Evolutionary conservation across 2,329 filamentous ascomycete species (phyloP), one percentile per base, ranked within the genome.

Genomic region (Aspergillus sp.): DNA sequence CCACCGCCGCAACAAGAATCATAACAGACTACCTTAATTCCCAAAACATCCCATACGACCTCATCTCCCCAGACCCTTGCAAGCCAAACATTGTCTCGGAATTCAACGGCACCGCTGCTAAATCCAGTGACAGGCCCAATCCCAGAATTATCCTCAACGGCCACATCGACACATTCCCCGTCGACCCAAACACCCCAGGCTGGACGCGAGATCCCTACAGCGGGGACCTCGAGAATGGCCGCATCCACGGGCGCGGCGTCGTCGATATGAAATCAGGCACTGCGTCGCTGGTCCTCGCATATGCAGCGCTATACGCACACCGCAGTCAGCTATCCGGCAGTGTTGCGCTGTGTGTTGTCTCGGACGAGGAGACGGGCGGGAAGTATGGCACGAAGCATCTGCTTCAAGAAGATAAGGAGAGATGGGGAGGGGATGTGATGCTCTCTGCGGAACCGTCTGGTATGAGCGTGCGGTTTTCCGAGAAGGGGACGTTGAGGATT

Each of bases 211-310:
- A 47, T 11, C 45, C 45, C 1, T 47, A 47, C 27, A n/a, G 6
- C 15, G 27, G 45, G 13, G 73, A 74, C 12, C 64, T 74, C 22
- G 64, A 73, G 7, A 66, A 70, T 20, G 66, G 68, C 7, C 64
- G 67, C 9, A 64, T 78, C 17, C 67, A 74, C 58, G 76, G 77
- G 2, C 65, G 75, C 19, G 75, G 74, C 3, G 70, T 68, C 0
- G 76, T 78, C 1, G 77, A 79, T 57, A 79, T 79, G 76, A 79
- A 79, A 62, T 73, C 75, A 5, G 77, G 76, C 0, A 78, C 73
- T 5, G 74, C 73, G 2, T 75, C 77, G 0, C 68, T 66, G 3
- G 66, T 77, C 5, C 72, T 77, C n/a, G 76, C 75, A 3, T 79
- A 72, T 54, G 62, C 65, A 1, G 72, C 73, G 42, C 61, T 78